Conservation (phyloP, 1,284 basidiomycete genomes). For the Sanghuangporus weigelae region DNA sequence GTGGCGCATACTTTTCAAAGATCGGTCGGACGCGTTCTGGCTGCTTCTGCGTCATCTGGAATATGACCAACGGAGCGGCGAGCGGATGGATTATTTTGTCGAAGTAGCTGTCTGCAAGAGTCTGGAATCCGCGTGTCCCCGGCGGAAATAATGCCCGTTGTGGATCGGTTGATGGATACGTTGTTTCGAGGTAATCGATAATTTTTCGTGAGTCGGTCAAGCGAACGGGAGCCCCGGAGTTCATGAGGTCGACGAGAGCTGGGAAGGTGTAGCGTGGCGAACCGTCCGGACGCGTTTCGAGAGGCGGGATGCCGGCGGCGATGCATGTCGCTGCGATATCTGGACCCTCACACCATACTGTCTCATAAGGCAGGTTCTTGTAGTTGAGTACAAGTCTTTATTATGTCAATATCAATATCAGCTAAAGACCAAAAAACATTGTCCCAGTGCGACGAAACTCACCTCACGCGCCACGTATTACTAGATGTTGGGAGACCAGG, state of each 20-base stretch:
- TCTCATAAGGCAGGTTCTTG: conserved; percentile 37
- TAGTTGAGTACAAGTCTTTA: conserved; percentile 33
- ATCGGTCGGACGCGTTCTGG: background rate
- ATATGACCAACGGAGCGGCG: background rate
- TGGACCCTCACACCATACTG: conserved; percentile 36
- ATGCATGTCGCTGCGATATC: conserved; percentile 33
- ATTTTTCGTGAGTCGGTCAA: conserved; percentile 4
- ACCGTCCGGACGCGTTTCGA: conserved; percentile 25
- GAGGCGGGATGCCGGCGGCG: conserved; percentile 29
- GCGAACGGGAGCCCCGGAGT: conserved; percentile 1
- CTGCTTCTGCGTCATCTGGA: background rate
- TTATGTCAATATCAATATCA: background rate
- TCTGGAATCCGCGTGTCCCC: background rate
- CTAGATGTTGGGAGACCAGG: background rate
- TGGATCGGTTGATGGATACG: conserved; percentile 3
- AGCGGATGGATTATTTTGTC: background rate
- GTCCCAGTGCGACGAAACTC: background rate
- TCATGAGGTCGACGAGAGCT: conserved; percentile 23
- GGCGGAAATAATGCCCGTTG: background rate
- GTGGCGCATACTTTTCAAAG: background rate
- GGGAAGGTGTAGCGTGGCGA: conserved; percentile 34
- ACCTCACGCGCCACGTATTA: conserved; percentile 9
- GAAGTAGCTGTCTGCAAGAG: background rate
- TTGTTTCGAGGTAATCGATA: conserved; percentile 6
- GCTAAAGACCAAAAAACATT: background rate